A percentile compares a stretch with the other conserved stretches of the same genome.
Evolutionary conservation across 176 grass and related monocot genomes (phyloP).

Genomic region (Musa acuminata): DNA sequence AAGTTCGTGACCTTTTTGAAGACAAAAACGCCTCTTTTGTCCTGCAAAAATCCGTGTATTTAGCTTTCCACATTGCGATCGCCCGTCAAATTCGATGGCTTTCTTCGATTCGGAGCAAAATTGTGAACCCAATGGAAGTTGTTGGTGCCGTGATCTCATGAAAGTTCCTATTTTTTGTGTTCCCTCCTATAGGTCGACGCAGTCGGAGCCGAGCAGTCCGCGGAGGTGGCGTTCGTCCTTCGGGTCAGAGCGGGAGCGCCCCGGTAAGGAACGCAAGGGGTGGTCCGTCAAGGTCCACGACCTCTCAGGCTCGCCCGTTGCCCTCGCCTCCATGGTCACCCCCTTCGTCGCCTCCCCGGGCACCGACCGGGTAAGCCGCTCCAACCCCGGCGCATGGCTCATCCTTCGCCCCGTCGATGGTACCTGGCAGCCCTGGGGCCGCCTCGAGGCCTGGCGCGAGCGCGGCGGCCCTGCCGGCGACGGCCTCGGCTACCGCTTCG

Average conservation of each 20-base stretch:
- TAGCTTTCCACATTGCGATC: neutral
- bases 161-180: neutral
- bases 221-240: conserved; percentile 30
- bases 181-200: conserved; percentile 26
- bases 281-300: conserved; percentile 98
- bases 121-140: neutral
- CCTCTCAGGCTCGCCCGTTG: conserved; percentile 81
- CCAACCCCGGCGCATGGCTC: conserved; percentile 94
- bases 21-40: too few relatives aligned
- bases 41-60: too few relatives aligned
- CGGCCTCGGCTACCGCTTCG: conserved; percentile 78
- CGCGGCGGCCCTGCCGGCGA: conserved; percentile 45
- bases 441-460: conserved; percentile 93
- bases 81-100: too few relatives aligned
- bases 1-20: too few relatives aligned
- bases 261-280: conserved; percentile 78
- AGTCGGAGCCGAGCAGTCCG: conserved; percentile 16
- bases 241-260: conserved; percentile 31
- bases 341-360: conserved; percentile 86
- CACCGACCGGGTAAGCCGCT: conserved; percentile 66
- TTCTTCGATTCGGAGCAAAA: neutral
- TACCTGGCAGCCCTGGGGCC: conserved; percentile 80
- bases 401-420: conserved; percentile 69
- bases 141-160: neutral
- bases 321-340: conserved; percentile 89